Base-by-base conservation (phyloP, 2,329 filamentous ascomycete species). In the Pseudogymnoascus destructans region DNA sequence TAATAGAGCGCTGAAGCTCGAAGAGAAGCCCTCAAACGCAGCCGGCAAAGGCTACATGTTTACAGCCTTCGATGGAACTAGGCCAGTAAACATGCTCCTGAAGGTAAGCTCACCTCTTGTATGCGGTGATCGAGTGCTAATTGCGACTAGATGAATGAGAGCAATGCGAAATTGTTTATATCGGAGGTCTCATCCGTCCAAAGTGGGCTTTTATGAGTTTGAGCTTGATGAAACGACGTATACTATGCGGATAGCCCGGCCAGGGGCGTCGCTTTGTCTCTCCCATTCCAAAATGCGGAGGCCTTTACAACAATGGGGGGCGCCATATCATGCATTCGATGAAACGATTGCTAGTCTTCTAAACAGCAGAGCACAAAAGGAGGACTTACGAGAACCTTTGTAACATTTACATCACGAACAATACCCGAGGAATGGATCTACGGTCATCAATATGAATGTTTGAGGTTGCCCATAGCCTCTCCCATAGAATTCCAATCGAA, bases 1-100 rank as follows among this genome's bases (percentile, higher is more conserved):
- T 60, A 80, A 89, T 60, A 85, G 87, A 59, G 81, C 84, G 4
- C 87, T 95, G 79, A 82, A 82, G 46, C 89, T 95, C 67, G 85
- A 89, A 61, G 82, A 90, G 57, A 86, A 86, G 65, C 84, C 88
- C 27, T 82, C 80, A 40, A 79, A 61, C 21, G 63, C 59, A 32
- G 63, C 65, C 30, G 86, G 61, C 89, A 89, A 70, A 79, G 82
- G 46, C 77, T 89, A 54, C 79, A 67, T 84, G 35, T 85, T 85
- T 64, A 84, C 79, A 0, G 81, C 81, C 8, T 79, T 84, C 60
- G 80, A 84, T 64, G 80, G 76, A 19, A 73, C 73, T 1, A 78
- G 76, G 64, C 78, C 80, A 10, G 74, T 81, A 57, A 81, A 75
- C 65, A 75, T 85, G 59, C 79, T 82, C 60, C 75, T 84, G 63